A percentile compares a stretch with the other conserved stretches of the same genome.
Conservation (phyloP, 1,284 basidiomycete species). For the Afroboletus lepidellus region DNA sequence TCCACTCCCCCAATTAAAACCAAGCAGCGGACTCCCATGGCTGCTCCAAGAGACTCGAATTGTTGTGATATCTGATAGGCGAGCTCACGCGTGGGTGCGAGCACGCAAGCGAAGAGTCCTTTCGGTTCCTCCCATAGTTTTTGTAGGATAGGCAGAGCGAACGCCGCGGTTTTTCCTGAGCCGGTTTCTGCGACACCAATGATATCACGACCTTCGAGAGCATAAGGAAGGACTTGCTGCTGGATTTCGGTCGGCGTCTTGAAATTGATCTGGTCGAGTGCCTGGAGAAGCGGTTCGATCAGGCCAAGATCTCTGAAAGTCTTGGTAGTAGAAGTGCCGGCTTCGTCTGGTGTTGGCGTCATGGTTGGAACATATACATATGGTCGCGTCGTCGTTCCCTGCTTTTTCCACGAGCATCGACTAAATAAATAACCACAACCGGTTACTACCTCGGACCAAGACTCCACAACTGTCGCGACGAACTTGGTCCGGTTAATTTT, state of each 20-base stretch:
- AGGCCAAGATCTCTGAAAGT: slow-evolving; percentile 80
- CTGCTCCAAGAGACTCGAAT: slow-evolving; percentile 88
- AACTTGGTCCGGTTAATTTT: background rate
- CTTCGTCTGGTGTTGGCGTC: slow-evolving; percentile 61
- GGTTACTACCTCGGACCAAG: background rate
- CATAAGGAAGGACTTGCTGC: slow-evolving; percentile 84
- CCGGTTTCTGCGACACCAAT: slow-evolving; percentile 98
- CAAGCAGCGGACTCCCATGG: slow-evolving; percentile 90
- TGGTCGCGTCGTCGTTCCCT: background rate
- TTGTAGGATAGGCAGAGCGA: slow-evolving; percentile 94
- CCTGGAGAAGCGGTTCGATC: slow-evolving; percentile 86
- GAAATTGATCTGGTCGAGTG: slow-evolving; percentile 82
- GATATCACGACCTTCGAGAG: slow-evolving; percentile 89
- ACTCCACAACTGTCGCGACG: background rate
- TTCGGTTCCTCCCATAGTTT: slow-evolving; percentile 96
- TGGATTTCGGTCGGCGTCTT: slow-evolving; percentile 93
- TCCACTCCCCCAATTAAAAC: slow-evolving; percentile 97
- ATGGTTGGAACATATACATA: background rate
- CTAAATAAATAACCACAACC: background rate
- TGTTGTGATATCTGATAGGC: slow-evolving; percentile 99
- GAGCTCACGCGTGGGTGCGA: slow-evolving; percentile 95
- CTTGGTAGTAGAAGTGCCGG: slow-evolving; percentile 50
- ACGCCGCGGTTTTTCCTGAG: slow-evolving; percentile 97
- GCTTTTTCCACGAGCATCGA: slow-evolving; percentile 22
- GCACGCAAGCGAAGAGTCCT: slow-evolving; percentile 89